phyloP scores from a whole-genome alignment of 768 basidiomycete species.

The Hirschioporus abietinus region DNA sequence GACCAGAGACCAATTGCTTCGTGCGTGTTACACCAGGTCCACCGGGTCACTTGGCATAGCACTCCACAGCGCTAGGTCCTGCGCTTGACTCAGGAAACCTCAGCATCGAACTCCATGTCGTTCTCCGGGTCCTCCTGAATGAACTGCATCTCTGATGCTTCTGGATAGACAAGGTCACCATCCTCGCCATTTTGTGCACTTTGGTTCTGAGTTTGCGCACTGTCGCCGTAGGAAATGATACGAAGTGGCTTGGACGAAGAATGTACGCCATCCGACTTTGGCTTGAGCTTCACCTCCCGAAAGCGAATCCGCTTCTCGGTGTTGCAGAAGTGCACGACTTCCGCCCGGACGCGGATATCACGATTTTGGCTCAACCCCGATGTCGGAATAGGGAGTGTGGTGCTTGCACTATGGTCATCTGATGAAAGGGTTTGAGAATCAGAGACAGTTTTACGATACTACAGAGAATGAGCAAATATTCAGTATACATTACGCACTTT shows the following conservation, averaged over 20 bases:
- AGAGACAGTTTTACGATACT: background rate
- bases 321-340: slow-evolving; percentile 48
- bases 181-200: background rate
- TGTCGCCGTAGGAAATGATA: background rate
- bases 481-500: slow-evolving; percentile 10
- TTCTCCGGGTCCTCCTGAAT: background rate
- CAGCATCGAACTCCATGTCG: background rate
- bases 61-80: no score
- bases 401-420: background rate
- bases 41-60: background rate
- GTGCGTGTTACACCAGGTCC: background rate
- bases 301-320: slow-evolving; percentile 70
- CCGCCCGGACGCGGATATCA: background rate
- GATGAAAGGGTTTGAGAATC: slow-evolving; percentile 8
- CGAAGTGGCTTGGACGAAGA: background rate
- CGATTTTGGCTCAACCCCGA: background rate
- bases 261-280: no score
- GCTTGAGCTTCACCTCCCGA: slow-evolving; percentile 57
- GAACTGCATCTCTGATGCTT: background rate
- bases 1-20: background rate
- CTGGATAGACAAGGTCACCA: background rate
- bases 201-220: background rate
- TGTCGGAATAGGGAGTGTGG: background rate
- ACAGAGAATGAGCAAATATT: background rate
- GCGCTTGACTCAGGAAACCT: background rate